These are phyloP conservation scores for Umbelopsis sp. DNA, from an alignment of 192 early-diverging fungal genomes.

Conservation along the genomic window DNA sequence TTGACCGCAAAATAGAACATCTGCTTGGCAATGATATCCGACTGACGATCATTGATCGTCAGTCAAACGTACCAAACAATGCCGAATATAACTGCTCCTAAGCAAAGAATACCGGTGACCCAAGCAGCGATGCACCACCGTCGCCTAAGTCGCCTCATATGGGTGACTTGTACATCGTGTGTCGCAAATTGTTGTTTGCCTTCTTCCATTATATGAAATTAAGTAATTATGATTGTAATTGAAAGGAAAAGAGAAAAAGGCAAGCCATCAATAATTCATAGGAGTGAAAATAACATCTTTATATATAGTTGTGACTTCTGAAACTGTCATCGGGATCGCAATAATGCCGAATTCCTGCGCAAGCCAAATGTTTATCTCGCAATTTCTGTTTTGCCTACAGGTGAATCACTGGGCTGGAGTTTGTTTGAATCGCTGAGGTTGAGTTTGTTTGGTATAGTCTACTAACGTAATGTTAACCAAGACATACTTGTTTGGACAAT, in stretches of 20 bases:
- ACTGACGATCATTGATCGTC: background rate
- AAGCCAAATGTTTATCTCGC: background rate
- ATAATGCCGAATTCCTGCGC: background rate
- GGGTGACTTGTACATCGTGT: background rate
- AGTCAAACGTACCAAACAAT: background rate
- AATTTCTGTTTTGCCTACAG: background rate
- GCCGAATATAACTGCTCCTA: background rate
- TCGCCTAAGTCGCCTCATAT: background rate
- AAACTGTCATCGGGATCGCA: conserved; percentile 9
- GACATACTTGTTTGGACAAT: too few relatives aligned
- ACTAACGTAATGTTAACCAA: too few relatives aligned
- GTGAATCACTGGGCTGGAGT: background rate
- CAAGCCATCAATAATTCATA: background rate
- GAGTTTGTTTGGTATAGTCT: too few relatives aligned
- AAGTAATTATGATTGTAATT: background rate
- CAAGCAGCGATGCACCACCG: background rate
- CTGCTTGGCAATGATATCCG: background rate
- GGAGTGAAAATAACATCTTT: background rate
- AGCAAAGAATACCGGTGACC: background rate
- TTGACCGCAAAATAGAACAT: background rate
- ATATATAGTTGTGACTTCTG: background rate
- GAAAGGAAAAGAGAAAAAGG: background rate
- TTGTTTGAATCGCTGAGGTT: too few relatives aligned
- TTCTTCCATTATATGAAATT: background rate
- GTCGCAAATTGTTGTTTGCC: background rate